These are phyloP conservation scores for Vitis vinifera DNA, from an alignment of 164 flowering plant species.

Conservation along the genomic window DNA sequence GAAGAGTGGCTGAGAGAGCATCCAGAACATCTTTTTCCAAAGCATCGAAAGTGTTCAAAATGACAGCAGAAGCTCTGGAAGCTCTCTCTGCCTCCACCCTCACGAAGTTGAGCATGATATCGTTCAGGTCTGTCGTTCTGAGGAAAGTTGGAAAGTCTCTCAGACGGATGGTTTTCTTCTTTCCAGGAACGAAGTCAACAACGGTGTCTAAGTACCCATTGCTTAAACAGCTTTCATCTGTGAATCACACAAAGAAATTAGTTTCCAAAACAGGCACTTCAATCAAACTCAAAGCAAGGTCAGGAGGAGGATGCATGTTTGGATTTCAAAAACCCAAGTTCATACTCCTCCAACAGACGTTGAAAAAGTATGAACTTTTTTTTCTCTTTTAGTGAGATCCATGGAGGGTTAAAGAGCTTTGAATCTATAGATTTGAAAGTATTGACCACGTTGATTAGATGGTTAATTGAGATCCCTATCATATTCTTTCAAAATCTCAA, in stretches of 20 bases:
- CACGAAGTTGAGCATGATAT: constrained; percentile 22
- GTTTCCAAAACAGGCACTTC: background rate
- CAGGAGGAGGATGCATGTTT: too few relatives aligned
- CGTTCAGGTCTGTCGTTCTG: constrained; percentile 33
- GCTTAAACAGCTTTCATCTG: constrained; percentile 33
- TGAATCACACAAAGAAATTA: background rate
- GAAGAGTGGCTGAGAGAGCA: background rate
- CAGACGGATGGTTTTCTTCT: constrained; percentile 29
- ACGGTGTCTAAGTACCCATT: constrained; percentile 39
- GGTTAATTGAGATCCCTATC: too few relatives aligned
- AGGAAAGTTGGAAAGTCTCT: constrained; percentile 39
- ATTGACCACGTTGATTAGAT: too few relatives aligned
- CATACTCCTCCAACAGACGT: too few relatives aligned
- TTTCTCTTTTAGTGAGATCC: too few relatives aligned
- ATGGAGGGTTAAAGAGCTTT: too few relatives aligned
- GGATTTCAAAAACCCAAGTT: too few relatives aligned
- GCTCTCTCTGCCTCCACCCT: constrained; percentile 10
- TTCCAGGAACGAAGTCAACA: constrained; percentile 41
- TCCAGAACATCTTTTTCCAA: constrained; percentile 5
- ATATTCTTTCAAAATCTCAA: too few relatives aligned
- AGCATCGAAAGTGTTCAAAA: constrained; percentile 31
- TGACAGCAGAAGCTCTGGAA: constrained; percentile 20
- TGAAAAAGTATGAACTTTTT: too few relatives aligned
- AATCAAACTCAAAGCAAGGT: too few relatives aligned
- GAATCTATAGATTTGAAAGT: too few relatives aligned